Percentiles rank a stretch among this genome's conserved stretches.
Conservation (phyloP, 2,329 filamentous ascomycete species). For the Emericellopsis cladophorae region DNA sequence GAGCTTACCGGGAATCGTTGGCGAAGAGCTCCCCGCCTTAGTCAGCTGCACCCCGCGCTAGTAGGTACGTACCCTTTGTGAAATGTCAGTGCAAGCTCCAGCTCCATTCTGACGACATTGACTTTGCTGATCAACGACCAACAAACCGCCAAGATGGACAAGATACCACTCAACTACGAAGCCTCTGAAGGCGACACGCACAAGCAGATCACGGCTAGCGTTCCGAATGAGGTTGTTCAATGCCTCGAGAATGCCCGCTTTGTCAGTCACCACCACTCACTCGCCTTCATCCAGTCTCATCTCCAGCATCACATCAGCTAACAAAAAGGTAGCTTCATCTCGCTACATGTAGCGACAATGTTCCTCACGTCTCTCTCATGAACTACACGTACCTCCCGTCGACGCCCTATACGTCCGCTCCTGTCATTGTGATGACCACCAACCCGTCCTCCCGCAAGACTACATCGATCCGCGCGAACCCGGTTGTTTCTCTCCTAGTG, state of each 20-base stretch:
- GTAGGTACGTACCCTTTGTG: too few relatives aligned
- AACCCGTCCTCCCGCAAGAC: constrained; percentile 69
- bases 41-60: not conserved
- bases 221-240: constrained; percentile 77
- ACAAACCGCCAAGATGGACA: constrained; percentile 21
- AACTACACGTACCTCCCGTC: constrained; percentile 94
- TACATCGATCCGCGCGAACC: constrained; percentile 70
- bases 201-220: constrained; percentile 52
- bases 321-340: constrained; percentile 63
- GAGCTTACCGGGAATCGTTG: not conserved
- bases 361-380: constrained; percentile 92
- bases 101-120: not conserved
- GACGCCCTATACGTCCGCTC: constrained; percentile 53
- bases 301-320: constrained; percentile 1
- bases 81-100: not conserved
- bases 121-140: not conserved
- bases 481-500: constrained; percentile 83
- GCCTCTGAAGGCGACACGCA: constrained; percentile 62
- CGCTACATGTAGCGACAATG: constrained; percentile 72
- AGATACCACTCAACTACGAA: constrained; percentile 63
- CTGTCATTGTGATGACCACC: constrained; percentile 93
- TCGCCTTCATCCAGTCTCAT: constrained; percentile 4
- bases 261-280: constrained; percentile 37
- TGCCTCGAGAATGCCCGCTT: constrained; percentile 93
- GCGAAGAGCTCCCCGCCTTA: constrained; percentile 2